Evolutionary conservation across 208 protist species (phyloP), one percentile per base, ranked within the genome.

Genomic region (Crithidia fasciculata): DNA sequence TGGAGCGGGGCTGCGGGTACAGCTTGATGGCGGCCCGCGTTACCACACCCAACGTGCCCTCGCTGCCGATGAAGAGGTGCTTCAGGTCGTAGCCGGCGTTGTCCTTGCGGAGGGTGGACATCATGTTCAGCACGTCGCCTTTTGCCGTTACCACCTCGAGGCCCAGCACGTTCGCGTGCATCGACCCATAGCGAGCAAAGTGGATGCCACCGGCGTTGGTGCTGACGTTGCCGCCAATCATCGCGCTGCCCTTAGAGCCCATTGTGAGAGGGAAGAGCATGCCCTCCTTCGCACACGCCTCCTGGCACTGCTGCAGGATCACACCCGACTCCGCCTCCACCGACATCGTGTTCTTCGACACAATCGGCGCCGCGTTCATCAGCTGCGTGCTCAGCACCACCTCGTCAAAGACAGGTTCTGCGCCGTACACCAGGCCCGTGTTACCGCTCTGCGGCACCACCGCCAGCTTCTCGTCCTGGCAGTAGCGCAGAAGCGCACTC

Each of bases 191-290:
- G 39, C 97, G 89, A 15, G 98, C 76, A 69, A 94, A 98, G 67
- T 98, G 87, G 39, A 99, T 91, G n/a, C 98, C 98, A 41, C 98
- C 98, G 5, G 98, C 98, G 80, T 99, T 99, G 13, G 98, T 99
- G 47, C 95, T 93, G 12, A 99, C 85, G 80, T 98, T 99, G 37
- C 98, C 98, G 59, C 98, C 98, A 54, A 99, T 98, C 59, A 98
- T 94, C 72, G 98, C 98, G 77, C 91, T 97, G 19, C 98, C 98
- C 74, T 98, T 98, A 0, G 98, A 97, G 41, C 97, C 98, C 57
- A 99, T 96, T 74, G 98, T 96, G 5, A 99, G 74, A 1, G 98
- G 98, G 59, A 99, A 95, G 8, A 94, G 93, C 77, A 97, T 87
- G 4, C 93, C 96, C 12, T 78, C 47, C 44, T 84, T 74, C 18